Conservation (phyloP, 768 basidiomycete species). For the Lactifluus subvellereus region DNA sequence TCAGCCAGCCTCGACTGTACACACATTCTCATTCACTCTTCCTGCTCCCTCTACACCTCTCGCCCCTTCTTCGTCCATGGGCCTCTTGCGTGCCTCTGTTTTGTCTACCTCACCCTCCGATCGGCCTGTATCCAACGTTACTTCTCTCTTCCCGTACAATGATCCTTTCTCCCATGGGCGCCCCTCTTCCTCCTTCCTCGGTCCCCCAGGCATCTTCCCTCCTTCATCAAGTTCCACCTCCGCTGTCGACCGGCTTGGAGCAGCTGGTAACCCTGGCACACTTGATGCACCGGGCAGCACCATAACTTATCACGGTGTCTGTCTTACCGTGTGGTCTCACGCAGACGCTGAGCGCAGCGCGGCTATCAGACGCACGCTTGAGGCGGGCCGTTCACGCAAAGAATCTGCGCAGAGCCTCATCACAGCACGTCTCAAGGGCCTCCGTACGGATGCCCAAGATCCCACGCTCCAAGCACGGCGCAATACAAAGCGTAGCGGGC, state of each 20-base stretch:
- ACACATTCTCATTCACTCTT: slow-evolving; percentile 85
- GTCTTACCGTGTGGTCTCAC: slow-evolving; percentile 93
- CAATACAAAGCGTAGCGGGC: slow-evolving; percentile 49
- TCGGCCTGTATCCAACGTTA: slow-evolving; percentile 51
- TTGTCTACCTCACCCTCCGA: slow-evolving; percentile 46
- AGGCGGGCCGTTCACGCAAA: slow-evolving; percentile 70
- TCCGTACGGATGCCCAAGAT: slow-evolving; percentile 52
- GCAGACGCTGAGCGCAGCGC: slow-evolving; percentile 82
- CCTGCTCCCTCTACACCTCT: slow-evolving; percentile 72
- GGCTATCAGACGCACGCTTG: slow-evolving; percentile 79
- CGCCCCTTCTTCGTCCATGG: slow-evolving; percentile 66
- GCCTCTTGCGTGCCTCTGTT: slow-evolving; percentile 69
- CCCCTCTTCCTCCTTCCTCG: slow-evolving; percentile 75
- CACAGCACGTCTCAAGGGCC: slow-evolving; percentile 58
- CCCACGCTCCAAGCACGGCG: slow-evolving; percentile 53
- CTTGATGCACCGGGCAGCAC: slow-evolving; percentile 35
- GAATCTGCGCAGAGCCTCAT: slow-evolving; percentile 73
- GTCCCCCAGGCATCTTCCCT: slow-evolving; percentile 60
- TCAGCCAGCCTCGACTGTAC: slow-evolving; percentile 88
- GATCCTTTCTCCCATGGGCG: slow-evolving; percentile 65
- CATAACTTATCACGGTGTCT: slow-evolving; percentile 83
- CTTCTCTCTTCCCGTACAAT: slow-evolving; percentile 72
- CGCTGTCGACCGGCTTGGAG: slow-evolving; percentile 23
- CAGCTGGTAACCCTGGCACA: not conserved
- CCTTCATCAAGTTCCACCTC: slow-evolving; percentile 28